phyloP scores from a whole-genome alignment of 352 stramenopile species.

The Phytophthora sp. region DNA sequence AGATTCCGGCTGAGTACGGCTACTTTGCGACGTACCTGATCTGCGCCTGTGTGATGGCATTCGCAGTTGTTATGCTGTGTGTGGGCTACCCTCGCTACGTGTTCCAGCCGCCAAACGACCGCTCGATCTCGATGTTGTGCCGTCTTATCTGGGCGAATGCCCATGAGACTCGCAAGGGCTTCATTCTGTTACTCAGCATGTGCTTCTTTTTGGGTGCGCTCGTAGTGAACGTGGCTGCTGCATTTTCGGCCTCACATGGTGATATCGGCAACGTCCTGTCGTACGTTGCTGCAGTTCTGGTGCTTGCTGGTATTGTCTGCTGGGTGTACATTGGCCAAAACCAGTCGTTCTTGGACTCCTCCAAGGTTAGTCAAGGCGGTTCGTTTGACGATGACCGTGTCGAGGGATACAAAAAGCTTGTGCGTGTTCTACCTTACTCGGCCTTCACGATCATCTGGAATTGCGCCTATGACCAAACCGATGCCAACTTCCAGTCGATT shows the following conservation, averaged over 20 bases:
- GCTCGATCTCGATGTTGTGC: slow-evolving; percentile 52
- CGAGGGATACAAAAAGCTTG: slow-evolving; percentile 54
- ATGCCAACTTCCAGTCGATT: slow-evolving; percentile 70
- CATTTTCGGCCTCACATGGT: slow-evolving; percentile 39
- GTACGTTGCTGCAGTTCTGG: slow-evolving; percentile 38
- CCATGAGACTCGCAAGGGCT: slow-evolving; percentile 28
- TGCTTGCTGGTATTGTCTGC: slow-evolving; percentile 40
- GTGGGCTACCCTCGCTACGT: slow-evolving; percentile 54
- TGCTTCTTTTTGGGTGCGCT: slow-evolving; percentile 37
- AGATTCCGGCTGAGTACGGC: slow-evolving; percentile 73
- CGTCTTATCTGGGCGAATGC: slow-evolving; percentile 32
- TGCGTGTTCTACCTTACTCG: slow-evolving; percentile 51
- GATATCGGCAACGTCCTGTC: slow-evolving; percentile 39
- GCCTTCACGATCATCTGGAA: slow-evolving; percentile 66
- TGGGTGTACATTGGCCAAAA: slow-evolving; percentile 52
- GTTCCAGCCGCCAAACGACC: slow-evolving; percentile 37
- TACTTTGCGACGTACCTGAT: slow-evolving; percentile 83
- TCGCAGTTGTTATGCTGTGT: slow-evolving; percentile 44
- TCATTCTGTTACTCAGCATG: slow-evolving; percentile 34
- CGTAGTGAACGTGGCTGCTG: slow-evolving; percentile 50
- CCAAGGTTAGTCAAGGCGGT: slow-evolving; percentile 43
- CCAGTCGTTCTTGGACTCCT: slow-evolving; percentile 45
- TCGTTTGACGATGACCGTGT: slow-evolving; percentile 40
- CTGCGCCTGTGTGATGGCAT: slow-evolving; percentile 45
- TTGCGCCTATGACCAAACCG: slow-evolving; percentile 56